Conservation (phyloP, 805 yeast species). For the Kodamaea sagamina region DNA sequence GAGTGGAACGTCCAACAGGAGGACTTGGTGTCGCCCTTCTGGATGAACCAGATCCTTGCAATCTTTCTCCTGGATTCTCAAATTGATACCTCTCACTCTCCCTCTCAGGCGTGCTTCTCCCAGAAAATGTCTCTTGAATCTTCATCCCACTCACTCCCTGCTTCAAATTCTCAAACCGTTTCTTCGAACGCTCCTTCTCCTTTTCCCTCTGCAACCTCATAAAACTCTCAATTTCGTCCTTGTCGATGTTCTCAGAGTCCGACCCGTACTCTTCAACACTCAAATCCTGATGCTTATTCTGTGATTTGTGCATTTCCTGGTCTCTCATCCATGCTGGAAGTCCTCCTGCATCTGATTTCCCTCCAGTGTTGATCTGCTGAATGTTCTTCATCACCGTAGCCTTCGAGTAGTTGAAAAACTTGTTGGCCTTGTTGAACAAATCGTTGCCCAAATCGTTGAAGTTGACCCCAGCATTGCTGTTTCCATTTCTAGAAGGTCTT, state of each 20-base stretch:
- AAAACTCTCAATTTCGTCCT: conserved; percentile 41
- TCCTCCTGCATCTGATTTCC: conserved; percentile 21
- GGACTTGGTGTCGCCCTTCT: too few species aligned
- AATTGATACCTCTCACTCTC: too few species aligned
- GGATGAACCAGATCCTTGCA: too few species aligned
- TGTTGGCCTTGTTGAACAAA: conserved; percentile 60
- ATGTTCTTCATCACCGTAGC: conserved; percentile 63
- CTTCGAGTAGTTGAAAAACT: conserved; percentile 57
- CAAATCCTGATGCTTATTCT: conserved; percentile 36
- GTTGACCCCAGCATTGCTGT: conserved; percentile 8
- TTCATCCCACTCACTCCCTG: conserved; percentile 10
- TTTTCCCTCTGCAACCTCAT: conserved; percentile 39
- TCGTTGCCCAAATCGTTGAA: conserved; percentile 57
- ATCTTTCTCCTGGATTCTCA: too few species aligned
- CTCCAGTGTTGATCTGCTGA: conserved; percentile 25
- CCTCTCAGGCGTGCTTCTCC: too few species aligned
- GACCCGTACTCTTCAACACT: conserved; percentile 45
- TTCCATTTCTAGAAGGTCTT: not conserved
- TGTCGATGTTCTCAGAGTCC: conserved; percentile 49
- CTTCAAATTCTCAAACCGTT: conserved; percentile 23
- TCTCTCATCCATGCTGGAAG: conserved; percentile 78
- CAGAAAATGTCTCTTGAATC: too few species aligned
- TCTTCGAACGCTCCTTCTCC: conserved; percentile 36
- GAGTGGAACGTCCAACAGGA: too few species aligned
- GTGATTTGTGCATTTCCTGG: conserved; percentile 49